phyloP scores from a whole-genome alignment of 495 filamentous ascomycete species.

The Penicillium dipodomyicola region DNA sequence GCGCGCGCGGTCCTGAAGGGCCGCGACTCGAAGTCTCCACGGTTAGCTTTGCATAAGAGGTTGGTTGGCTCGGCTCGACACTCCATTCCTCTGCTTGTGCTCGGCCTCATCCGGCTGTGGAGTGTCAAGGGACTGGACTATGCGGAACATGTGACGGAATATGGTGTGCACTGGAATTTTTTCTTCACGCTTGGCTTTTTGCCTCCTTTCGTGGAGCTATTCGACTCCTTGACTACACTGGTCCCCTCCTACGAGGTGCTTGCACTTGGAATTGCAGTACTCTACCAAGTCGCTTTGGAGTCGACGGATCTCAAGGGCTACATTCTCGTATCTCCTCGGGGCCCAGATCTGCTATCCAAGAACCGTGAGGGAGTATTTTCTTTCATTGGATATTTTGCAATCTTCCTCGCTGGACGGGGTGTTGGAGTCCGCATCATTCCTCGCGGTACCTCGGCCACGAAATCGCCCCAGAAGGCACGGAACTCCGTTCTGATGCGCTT shows the following conservation, averaged over 20 bases:
- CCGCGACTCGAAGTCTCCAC: conserved; percentile 41
- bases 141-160: conserved; percentile 95
- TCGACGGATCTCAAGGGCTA: conserved; percentile 74
- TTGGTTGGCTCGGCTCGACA: conserved; percentile 67
- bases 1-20: conserved; percentile 82
- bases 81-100: conserved; percentile 74
- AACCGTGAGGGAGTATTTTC: conserved; percentile 94
- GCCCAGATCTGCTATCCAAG: conserved; percentile 70
- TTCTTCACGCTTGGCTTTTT: conserved; percentile 94
- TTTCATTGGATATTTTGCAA: conserved; percentile 89
- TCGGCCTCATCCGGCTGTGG: conserved; percentile 78
- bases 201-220: conserved; percentile 85
- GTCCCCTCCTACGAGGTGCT: conserved; percentile 73
- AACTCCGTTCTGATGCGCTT: conserved; percentile 60
- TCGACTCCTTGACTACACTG: conserved; percentile 57
- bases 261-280: conserved; percentile 58
- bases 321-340: conserved; percentile 78
- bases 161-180: conserved; percentile 99
- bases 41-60: conserved; percentile 48
- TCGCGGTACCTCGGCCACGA: conserved; percentile 43
- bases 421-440: conserved; percentile 76
- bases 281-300: conserved; percentile 75
- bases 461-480: conserved; percentile 39
- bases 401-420: conserved; percentile 87
- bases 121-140: conserved; percentile 95